These are phyloP conservation scores for Ustilago esculenta DNA, from an alignment of 1,284 basidiomycete genomes.

Conservation along the genomic window DNA sequence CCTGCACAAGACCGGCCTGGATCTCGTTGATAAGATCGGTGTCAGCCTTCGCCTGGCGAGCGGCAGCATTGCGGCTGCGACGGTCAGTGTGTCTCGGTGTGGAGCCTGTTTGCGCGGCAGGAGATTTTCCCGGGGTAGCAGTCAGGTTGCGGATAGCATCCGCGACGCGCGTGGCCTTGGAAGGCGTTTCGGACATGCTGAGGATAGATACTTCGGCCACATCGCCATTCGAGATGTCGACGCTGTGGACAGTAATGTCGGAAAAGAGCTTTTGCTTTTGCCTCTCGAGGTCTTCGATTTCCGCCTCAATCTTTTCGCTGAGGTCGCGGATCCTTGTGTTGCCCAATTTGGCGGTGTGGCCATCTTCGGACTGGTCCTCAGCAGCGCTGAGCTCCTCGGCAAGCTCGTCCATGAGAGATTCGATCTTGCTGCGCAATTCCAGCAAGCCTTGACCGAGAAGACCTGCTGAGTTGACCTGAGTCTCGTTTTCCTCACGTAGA, in stretches of 20 bases:
- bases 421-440: slow-evolving; percentile 54
- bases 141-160: slow-evolving; percentile 44
- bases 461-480: slow-evolving; percentile 58
- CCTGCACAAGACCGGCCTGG: slow-evolving; percentile 55
- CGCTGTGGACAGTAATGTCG: slow-evolving; percentile 39
- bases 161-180: slow-evolving; percentile 42
- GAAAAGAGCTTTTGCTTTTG: slow-evolving; percentile 46
- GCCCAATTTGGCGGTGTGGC: slow-evolving; percentile 15
- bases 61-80: slow-evolving; percentile 55
- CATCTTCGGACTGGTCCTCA: slow-evolving; percentile 34
- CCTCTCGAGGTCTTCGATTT: slow-evolving; percentile 51
- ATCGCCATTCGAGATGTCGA: slow-evolving; percentile 25
- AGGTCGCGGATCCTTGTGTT: slow-evolving; percentile 34
- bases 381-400: slow-evolving; percentile 47
- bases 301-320: slow-evolving; percentile 48
- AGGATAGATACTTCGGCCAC: slow-evolving; percentile 14
- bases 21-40: slow-evolving; percentile 59
- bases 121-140: slow-evolving; percentile 38
- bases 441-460: slow-evolving; percentile 59
- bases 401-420: slow-evolving; percentile 57
- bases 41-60: slow-evolving; percentile 53
- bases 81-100: slow-evolving; percentile 51
- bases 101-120: slow-evolving; percentile 19
- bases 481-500: slow-evolving; percentile 49
- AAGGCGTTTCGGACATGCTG: slow-evolving; percentile 31